Evolutionary conservation across 805 yeast genomes (phyloP).

Genomic region (Suhomyces canberraensis): DNA sequence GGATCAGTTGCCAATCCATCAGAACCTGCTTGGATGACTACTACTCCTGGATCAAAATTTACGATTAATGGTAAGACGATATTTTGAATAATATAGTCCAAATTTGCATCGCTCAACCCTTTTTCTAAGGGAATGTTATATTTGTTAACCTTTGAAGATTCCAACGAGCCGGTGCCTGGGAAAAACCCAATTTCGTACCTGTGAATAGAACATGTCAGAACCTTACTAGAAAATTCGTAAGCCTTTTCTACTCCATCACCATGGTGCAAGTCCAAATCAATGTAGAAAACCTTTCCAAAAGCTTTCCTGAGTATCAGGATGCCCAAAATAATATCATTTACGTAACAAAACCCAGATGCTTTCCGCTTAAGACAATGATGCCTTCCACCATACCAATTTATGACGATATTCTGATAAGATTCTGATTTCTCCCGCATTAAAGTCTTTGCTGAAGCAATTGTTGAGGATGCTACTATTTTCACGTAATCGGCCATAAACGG

Average conservation of each 20-base stretch:
- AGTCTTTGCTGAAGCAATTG: conserved; percentile 45
- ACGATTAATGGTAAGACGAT: conserved; percentile 43
- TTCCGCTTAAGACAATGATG: conserved; percentile 58
- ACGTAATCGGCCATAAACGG: conserved; percentile 52
- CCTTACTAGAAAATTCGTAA: conserved; percentile 52
- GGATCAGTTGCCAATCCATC: conserved; percentile 72
- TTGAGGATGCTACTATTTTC: conserved; percentile 51
- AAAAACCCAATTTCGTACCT: conserved; percentile 63
- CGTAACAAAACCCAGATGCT: conserved; percentile 72
- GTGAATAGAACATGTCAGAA: conserved; percentile 63
- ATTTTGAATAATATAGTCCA: conserved; percentile 34
- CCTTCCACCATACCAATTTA: conserved; percentile 80
- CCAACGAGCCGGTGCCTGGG: conserved; percentile 63
- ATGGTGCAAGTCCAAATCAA: conserved; percentile 75
- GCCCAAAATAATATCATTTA: conserved; percentile 63
- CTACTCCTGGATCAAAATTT: conserved; percentile 43
- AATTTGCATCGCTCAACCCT: conserved; percentile 50
- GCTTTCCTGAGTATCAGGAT: conserved; percentile 48
- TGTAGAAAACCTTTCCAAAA: conserved; percentile 50
- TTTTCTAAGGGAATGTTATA: conserved; percentile 55
- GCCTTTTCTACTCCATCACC: conserved; percentile 79
- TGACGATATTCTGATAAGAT: conserved; percentile 36
- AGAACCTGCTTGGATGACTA: conserved; percentile 69
- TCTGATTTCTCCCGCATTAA: conserved; percentile 19
- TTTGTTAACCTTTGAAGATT: conserved; percentile 29